Evolutionary conservation across 257 asterid species (phyloP).

Genomic region (Rubia yunnanensis): DNA sequence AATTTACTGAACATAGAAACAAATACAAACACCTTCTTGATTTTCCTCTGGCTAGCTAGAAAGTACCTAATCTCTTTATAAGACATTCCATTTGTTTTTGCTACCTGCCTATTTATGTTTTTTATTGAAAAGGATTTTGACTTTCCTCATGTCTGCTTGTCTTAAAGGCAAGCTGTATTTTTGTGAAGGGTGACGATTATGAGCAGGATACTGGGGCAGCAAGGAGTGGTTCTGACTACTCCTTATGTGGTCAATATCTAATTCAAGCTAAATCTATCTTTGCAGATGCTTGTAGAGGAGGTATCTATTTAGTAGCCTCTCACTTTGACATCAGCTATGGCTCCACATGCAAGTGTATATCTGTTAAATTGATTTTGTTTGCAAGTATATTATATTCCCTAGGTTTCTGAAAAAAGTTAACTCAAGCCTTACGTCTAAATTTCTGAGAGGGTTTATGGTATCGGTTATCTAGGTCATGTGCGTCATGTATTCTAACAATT

Average conservation of each 20-base stretch:
- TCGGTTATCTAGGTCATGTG: background rate
- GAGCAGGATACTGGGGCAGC: slow-evolving; percentile 44
- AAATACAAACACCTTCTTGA: background rate
- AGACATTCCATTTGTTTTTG: background rate
- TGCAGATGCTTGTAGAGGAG: slow-evolving; percentile 52
- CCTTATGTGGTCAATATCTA: slow-evolving; percentile 49
- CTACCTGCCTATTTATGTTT: background rate
- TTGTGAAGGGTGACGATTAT: slow-evolving; percentile 44
- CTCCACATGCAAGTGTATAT: background rate
- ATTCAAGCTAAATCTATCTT: slow-evolving; percentile 44
- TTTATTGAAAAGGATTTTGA: slow-evolving; percentile 12
- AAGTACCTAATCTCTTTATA: background rate
- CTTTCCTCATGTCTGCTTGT: slow-evolving; percentile 21
- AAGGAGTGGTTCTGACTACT: slow-evolving; percentile 39
- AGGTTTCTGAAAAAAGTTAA: background rate
- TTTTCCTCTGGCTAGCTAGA: background rate
- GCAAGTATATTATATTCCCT: background rate
- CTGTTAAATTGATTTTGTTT: background rate
- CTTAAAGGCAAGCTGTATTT: slow-evolving; percentile 70
- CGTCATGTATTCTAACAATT: background rate
- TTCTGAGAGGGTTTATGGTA: background rate
- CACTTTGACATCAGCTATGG: slow-evolving; percentile 1
- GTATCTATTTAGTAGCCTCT: slow-evolving; percentile 28
- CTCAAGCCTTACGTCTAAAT: background rate
- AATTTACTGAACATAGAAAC: background rate